Evolutionary conservation across 305 asterid species (phyloP).

Genomic region (Rubia peregrina): DNA sequence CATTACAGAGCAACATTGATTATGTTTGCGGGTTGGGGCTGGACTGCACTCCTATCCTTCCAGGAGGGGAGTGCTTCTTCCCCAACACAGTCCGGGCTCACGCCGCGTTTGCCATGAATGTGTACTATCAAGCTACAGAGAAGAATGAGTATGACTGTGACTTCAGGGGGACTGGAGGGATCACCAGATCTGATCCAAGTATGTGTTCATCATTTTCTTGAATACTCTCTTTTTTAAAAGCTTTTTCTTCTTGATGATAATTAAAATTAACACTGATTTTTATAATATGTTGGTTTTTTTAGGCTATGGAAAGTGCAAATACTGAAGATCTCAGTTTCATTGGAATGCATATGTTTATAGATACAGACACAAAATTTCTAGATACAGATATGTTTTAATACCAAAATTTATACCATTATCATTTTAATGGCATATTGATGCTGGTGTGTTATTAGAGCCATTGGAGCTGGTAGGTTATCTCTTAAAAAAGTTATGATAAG

Average conservation of each 20-base stretch:
- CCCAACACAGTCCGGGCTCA: slow-evolving; percentile 39
- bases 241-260: neutral
- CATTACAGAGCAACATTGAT: slow-evolving; percentile 32
- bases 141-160: slow-evolving; percentile 32
- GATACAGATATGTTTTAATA: no score
- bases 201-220: neutral
- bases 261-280: neutral
- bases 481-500: no score
- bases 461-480: neutral
- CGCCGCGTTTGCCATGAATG: slow-evolving; percentile 44
- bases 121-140: slow-evolving; percentile 27
- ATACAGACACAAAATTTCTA: no score
- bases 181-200: slow-evolving; percentile 35
- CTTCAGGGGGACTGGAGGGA: slow-evolving; percentile 27
- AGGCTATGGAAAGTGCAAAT: slow-evolving; percentile 43
- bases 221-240: no score
- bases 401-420: no score
- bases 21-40: slow-evolving; percentile 38
- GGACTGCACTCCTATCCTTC: slow-evolving; percentile 33
- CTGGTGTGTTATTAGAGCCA: neutral
- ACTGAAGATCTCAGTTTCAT: slow-evolving; percentile 1
- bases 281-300: slow-evolving; percentile 6
- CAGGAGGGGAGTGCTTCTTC: slow-evolving; percentile 29
- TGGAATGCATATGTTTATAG: neutral
- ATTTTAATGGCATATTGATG: neutral